Base-by-base conservation (phyloP, 768 basidiomycete species). In the Brasilioporus rufonigricans region DNA sequence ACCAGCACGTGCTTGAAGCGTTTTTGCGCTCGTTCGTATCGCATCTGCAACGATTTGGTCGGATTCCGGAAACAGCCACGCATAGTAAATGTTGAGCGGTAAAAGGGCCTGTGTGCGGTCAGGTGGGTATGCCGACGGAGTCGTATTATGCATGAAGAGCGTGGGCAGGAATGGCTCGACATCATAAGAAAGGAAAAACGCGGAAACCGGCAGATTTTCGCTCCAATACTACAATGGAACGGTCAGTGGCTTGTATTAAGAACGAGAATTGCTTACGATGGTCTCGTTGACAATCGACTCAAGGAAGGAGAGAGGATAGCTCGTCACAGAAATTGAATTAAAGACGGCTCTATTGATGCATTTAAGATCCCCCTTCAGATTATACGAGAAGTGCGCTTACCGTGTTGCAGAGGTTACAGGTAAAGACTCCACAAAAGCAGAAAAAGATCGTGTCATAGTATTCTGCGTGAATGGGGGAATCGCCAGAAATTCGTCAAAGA, bases 151-250 rank as follows among this genome's bases (percentile, higher is more conserved):
- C 1, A 63, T 56, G 51, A 75, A 73, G 52, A 77, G 56, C 38
- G 65, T 61, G 0, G 77, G 69, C 0, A 79, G 73, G 76, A 85
- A 84, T 4, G 80, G 79, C 52, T 85, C 82, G 48, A 80, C 71
- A 2, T 41, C 52, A 10, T 66, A 67, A 14, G 58, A 56, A n/a
- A 62, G 1, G 19, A 57, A 47, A 24, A 26, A 0, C 4, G 14
- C 40, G 5, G 43, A 18, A 19, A 10, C 13, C 1, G 12, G 56
- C 48, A 84, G 23, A 5, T 16, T 47, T 33, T n/a, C 10, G 12
- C 8, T 12, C 29, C 31, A 21, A 46, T 8, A 11, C 45, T 46
- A 5, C 13, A 32, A 18, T 13, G 19, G 10, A 32, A 23, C 3
- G 14, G 21, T 46, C 31, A 46, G n/a, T 18, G 44, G 18, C 6